These are phyloP conservation scores for Rhizopus arrhizus DNA, from an alignment of 371 early-diverging fungal species.

Conservation along the genomic window DNA sequence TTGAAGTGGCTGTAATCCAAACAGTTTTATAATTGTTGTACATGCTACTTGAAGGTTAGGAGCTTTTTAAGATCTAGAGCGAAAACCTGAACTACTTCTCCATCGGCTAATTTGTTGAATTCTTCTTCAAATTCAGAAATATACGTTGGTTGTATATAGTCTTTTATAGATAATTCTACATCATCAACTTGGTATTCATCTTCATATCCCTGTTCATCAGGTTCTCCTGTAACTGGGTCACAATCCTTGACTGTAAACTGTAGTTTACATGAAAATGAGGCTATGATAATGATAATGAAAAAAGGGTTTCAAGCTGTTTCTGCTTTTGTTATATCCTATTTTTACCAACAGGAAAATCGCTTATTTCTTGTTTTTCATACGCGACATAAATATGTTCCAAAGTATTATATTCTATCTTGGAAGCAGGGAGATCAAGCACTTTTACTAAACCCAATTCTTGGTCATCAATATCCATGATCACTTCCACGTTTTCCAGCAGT, in stretches of 20 bases:
- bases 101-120: slow-evolving; percentile 77
- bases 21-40: slow-evolving; percentile 63
- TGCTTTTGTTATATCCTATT: slow-evolving; percentile 20
- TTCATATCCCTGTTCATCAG: slow-evolving; percentile 88
- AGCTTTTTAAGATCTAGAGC: slow-evolving; percentile 70
- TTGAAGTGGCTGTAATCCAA: slow-evolving; percentile 84
- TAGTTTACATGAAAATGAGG: slow-evolving; percentile 79
- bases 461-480: slow-evolving; percentile 65
- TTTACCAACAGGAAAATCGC: slow-evolving; percentile 46
- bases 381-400: slow-evolving; percentile 83
- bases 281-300: slow-evolving; percentile 31
- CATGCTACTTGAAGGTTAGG: slow-evolving; percentile 70
- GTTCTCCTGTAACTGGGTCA: slow-evolving; percentile 86
- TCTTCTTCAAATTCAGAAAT: slow-evolving; percentile 61
- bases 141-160: slow-evolving; percentile 72
- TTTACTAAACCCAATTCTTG: slow-evolving; percentile 61
- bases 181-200: slow-evolving; percentile 92
- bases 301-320: neutral
- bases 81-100: slow-evolving; percentile 83
- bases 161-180: slow-evolving; percentile 75
- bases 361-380: slow-evolving; percentile 58
- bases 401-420: slow-evolving; percentile 71
- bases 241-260: slow-evolving; percentile 89
- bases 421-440: slow-evolving; percentile 63
- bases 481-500: slow-evolving; percentile 84